A percentile compares a stretch with the other conserved stretches of the same genome.
Conservation (phyloP, 352 stramenopile species). For the Globisporangium nodosum region DNA sequence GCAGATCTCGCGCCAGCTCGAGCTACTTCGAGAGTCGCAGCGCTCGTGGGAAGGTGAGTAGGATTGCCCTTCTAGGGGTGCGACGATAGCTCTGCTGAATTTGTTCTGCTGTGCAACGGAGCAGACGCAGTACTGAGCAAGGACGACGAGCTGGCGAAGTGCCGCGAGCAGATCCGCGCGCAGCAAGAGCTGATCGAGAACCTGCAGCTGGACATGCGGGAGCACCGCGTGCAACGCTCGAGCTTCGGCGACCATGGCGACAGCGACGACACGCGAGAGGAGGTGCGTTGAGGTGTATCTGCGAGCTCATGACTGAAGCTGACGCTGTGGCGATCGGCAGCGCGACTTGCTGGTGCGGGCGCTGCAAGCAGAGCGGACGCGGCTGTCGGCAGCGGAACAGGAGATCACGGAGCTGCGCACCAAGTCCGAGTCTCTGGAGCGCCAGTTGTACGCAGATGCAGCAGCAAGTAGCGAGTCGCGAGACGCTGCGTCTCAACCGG, state of each 20-base stretch:
- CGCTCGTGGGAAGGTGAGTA: too few species aligned
- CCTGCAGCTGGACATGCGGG: slow-evolving; percentile 37
- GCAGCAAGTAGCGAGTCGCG: too few species aligned
- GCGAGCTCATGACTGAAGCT: neutral
- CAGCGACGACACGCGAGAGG: slow-evolving; percentile 22
- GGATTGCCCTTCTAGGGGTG: too few species aligned
- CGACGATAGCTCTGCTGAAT: too few species aligned
- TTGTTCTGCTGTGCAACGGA: too few species aligned
- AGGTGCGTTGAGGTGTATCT: slow-evolving; percentile 19
- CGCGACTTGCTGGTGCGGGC: slow-evolving; percentile 17
- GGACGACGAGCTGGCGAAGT: slow-evolving; percentile 30
- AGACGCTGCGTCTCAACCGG: neutral
- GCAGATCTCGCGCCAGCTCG: too few species aligned
- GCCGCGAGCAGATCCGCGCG: slow-evolving; percentile 46
- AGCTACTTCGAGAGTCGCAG: too few species aligned
- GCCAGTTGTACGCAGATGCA: neutral
- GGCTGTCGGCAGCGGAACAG: slow-evolving; percentile 7
- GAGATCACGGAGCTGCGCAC: slow-evolving; percentile 8
- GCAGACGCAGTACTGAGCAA: too few species aligned
- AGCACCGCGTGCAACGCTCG: neutral
- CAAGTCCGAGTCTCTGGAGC: slow-evolving; percentile 7
- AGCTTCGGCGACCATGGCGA: slow-evolving; percentile 8
- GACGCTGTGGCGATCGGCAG: neutral
- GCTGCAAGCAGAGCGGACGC: slow-evolving; percentile 10
- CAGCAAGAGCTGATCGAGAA: slow-evolving; percentile 61